A percentile compares a stretch with the other conserved stretches of the same genome.
These are phyloP conservation scores for Sergeia podlipaevii DNA, from an alignment of 208 protist genomes.

Conservation along the genomic window DNA sequence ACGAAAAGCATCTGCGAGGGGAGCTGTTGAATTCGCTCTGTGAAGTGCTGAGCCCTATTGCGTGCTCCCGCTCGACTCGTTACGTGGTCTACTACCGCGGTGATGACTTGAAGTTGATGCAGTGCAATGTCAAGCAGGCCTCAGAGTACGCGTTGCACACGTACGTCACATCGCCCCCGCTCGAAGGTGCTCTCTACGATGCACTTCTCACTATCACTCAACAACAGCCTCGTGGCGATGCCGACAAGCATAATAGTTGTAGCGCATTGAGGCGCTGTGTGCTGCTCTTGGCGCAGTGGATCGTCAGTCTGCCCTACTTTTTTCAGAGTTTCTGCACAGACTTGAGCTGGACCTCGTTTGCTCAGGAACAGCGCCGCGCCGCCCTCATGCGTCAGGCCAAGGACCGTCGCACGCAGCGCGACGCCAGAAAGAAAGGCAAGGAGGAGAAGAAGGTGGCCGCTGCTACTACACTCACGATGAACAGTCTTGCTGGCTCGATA, in stretches of 20 bases:
- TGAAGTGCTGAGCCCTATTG: slow-evolving; percentile 31
- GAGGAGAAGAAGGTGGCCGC: too few relatives aligned
- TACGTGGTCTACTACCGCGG: slow-evolving; percentile 83
- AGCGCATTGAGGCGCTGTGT: slow-evolving; percentile 13
- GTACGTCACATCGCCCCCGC: slow-evolving; percentile 62
- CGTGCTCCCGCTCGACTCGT: slow-evolving; percentile 74
- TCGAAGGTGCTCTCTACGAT: slow-evolving; percentile 40
- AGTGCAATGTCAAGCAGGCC: slow-evolving; percentile 58
- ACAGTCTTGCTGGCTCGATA: too few relatives aligned
- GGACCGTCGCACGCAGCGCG: slow-evolving; percentile 22
- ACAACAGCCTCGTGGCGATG: not conserved
- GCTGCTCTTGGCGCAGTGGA: slow-evolving; percentile 60
- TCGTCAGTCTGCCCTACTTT: slow-evolving; percentile 56
- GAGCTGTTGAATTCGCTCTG: slow-evolving; percentile 24
- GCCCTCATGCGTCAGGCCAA: slow-evolving; percentile 49
- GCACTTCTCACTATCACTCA: slow-evolving; percentile 8
- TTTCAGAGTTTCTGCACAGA: slow-evolving; percentile 80
- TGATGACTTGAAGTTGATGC: slow-evolving; percentile 77
- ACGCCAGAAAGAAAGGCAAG: too few relatives aligned
- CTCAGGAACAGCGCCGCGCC: slow-evolving; percentile 78
- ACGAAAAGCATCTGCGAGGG: too few relatives aligned
- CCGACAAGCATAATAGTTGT: slow-evolving; percentile 9
- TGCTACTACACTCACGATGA: too few relatives aligned
- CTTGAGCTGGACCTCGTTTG: slow-evolving; percentile 67
- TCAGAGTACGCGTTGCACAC: slow-evolving; percentile 75